A percentile compares a stretch with the other conserved stretches of the same genome.
phyloP scores from a whole-genome alignment of 306 rosid species.

The Dalbergia oliveri region DNA sequence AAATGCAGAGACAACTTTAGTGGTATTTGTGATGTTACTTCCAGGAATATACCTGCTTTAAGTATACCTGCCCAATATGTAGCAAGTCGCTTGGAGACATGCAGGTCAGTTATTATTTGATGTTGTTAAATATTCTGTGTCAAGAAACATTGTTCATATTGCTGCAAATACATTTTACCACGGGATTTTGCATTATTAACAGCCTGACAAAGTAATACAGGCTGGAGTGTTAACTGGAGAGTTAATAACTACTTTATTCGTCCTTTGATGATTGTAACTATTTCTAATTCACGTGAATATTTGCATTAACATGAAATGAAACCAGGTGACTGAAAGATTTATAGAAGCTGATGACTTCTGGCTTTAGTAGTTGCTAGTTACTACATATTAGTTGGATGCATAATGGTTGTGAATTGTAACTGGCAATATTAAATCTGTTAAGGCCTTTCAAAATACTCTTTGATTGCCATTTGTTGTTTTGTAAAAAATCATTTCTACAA shows the following conservation, averaged over 20 bases:
- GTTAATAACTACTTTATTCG: not conserved
- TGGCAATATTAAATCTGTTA: constrained; percentile 11
- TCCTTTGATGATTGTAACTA: constrained; percentile 21
- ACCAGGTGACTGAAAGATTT: constrained; percentile 13
- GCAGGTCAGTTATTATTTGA: constrained; percentile 74
- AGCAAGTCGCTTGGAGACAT: constrained; percentile 96
- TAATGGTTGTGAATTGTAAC: constrained; percentile 7
- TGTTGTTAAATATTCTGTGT: constrained; percentile 33
- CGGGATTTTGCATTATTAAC: not conserved
- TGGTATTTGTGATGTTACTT: constrained; percentile 51
- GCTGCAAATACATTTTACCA: constrained; percentile 26
- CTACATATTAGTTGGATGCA: constrained; percentile 31
- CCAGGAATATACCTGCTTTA: constrained; percentile 79
- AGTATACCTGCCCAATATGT: constrained; percentile 91
- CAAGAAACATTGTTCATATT: constrained; percentile 30
- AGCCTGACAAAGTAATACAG: not conserved
- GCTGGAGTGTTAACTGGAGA: not conserved
- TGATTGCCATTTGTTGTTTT: not conserved
- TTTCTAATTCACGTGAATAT: not conserved
- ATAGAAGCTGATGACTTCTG: constrained; percentile 6
- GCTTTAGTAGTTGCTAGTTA: constrained; percentile 11
- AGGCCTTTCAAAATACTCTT: not conserved
- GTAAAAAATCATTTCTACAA: not conserved
- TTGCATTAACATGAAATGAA: constrained; percentile 1
- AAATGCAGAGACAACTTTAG: constrained; percentile 43